Conservation (phyloP, 1,139 yeast species). For the Suhomyces chickasaworum region DNA sequence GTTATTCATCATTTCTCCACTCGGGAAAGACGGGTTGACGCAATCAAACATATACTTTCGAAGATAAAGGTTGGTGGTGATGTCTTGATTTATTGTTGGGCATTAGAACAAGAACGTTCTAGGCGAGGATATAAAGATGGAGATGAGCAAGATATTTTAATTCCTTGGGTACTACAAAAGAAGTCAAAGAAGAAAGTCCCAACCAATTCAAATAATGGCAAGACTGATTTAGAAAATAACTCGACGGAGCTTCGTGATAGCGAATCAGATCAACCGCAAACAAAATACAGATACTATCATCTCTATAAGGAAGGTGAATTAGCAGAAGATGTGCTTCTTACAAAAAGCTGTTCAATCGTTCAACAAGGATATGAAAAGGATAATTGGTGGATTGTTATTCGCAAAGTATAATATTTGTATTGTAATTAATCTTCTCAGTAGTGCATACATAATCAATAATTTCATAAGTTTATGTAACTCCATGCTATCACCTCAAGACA, state of each 20-base stretch:
- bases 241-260: background rate
- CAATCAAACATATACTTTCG: conserved; percentile 66
- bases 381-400: conserved; percentile 77
- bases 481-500: conserved; percentile 41
- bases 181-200: conserved; percentile 27
- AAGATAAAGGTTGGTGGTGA: conserved; percentile 63
- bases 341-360: conserved; percentile 65
- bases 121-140: conserved; percentile 88
- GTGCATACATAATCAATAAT: background rate
- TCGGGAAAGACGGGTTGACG: conserved; percentile 70
- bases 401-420: conserved; percentile 18
- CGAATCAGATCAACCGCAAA: conserved; percentile 24
- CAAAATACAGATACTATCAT: conserved; percentile 86
- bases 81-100: conserved; percentile 92
- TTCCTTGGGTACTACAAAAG: conserved; percentile 85
- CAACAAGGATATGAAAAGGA: conserved; percentile 87
- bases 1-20: conserved; percentile 97
- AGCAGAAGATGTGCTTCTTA: conserved; percentile 61
- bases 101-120: conserved; percentile 84
- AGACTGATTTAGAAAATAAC: background rate
- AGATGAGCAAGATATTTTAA: conserved; percentile 89
- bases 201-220: background rate
- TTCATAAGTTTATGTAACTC: background rate
- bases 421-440: background rate
- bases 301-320: conserved; percentile 82